Conservation (phyloP, 1,284 basidiomycete species). For the Waitea zeae region DNA sequence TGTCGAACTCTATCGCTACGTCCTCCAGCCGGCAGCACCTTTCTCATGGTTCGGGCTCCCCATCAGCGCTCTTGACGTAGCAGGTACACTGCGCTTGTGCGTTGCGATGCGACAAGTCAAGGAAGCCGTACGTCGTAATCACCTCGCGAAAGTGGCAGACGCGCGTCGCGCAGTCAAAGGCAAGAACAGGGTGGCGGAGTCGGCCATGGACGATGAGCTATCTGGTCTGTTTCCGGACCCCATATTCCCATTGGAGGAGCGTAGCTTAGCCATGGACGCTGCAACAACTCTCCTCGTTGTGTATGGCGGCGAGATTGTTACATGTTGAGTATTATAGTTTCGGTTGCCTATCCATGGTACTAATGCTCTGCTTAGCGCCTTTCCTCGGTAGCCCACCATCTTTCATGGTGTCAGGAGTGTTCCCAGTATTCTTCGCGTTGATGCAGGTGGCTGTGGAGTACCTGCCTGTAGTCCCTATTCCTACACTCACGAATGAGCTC, state of each 20-base stretch:
- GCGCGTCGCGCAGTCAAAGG: slow-evolving; percentile 4
- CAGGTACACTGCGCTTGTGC: slow-evolving; percentile 48
- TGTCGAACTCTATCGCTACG: slow-evolving; percentile 30
- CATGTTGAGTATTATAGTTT: background rate
- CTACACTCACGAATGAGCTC: slow-evolving; percentile 35
- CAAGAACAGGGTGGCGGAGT: slow-evolving; percentile 3
- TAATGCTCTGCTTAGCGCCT: slow-evolving; percentile 25
- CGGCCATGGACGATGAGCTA: no score
- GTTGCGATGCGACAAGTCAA: slow-evolving; percentile 46
- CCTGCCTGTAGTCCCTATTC: slow-evolving; percentile 33
- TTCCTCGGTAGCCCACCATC: slow-evolving; percentile 45
- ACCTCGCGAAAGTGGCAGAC: slow-evolving; percentile 15
- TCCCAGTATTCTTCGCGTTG: slow-evolving; percentile 33
- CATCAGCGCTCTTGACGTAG: slow-evolving; percentile 45
- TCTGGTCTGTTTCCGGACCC: no score
- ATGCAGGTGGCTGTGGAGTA: slow-evolving; percentile 41
- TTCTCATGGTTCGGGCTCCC: slow-evolving; percentile 48
- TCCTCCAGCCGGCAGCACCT: slow-evolving; percentile 41
- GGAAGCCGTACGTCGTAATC: slow-evolving; percentile 26
- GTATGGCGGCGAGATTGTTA: slow-evolving; percentile 56
- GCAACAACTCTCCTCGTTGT: slow-evolving; percentile 45
- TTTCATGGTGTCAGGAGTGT: slow-evolving; percentile 47
- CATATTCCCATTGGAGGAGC: no score
- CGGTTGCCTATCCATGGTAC: slow-evolving; percentile 1
- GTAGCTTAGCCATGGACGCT: slow-evolving; percentile 38